Evolutionary conservation across 441 rosid species (phyloP).

Genomic region (Iberis amara): DNA sequence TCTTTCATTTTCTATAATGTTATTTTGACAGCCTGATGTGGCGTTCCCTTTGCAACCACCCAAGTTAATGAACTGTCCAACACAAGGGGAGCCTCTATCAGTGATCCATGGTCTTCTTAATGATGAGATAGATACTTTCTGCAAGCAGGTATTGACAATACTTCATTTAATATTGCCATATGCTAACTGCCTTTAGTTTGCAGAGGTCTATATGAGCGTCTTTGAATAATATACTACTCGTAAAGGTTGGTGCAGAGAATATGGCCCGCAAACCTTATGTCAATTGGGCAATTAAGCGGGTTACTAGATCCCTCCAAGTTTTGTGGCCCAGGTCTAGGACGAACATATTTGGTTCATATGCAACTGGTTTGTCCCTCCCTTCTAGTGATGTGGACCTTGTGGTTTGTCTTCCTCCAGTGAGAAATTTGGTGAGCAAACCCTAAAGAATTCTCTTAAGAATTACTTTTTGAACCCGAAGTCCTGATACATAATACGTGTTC

Average conservation of each 20-base stretch:
- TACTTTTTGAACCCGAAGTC: conserved; percentile 26
- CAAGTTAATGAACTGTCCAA: conserved; percentile 52
- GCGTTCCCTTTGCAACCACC: conserved; percentile 76
- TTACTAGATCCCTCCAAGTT: conserved; percentile 90
- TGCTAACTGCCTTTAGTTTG: conserved; percentile 9
- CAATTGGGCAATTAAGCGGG: conserved; percentile 95
- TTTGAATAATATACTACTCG: conserved; percentile 24
- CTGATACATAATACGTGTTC: conserved; percentile 30
- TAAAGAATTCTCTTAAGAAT: conserved; percentile 19
- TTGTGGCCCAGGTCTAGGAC: conserved; percentile 97
- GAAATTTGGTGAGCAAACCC: conserved; percentile 72
- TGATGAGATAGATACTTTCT: conserved; percentile 81
- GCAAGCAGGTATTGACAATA: conserved; percentile 59
- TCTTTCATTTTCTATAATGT: conserved; percentile 27
- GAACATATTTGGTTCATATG: conserved; percentile 86
- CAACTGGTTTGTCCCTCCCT: conserved; percentile 93
- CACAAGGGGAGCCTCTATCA: conserved; percentile 54
- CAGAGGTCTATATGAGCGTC: conserved; percentile 12
- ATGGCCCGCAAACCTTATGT: conserved; percentile 80
- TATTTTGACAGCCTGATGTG: conserved; percentile 75
- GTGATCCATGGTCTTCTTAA: conserved; percentile 69
- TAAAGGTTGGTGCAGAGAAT: conserved; percentile 80
- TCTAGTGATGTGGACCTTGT: conserved; percentile 99
- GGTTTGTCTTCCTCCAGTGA: conserved; percentile 96
- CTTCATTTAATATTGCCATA: conserved; percentile 14